Base-by-base conservation (phyloP, 805 yeast genomes). In the Candida mattraensis region DNA sequence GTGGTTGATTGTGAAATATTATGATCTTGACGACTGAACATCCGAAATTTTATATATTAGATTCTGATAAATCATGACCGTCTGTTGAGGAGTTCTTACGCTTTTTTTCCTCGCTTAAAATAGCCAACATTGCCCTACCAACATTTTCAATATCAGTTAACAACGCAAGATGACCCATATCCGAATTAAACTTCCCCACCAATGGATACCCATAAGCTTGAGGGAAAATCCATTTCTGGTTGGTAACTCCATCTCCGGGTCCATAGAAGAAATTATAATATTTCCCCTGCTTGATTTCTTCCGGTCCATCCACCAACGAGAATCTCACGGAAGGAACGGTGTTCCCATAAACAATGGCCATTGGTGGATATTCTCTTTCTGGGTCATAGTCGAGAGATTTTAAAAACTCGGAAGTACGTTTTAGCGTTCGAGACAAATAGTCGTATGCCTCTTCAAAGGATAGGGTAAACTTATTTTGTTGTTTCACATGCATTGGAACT, bases 181-280 rank as follows among this genome's bases (percentile, higher is more conserved):
- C 69, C 21, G 83, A 72, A 1, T 78, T 69, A 27, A 85, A 67
- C 49, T 80, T 81, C 7, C 83, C 89, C 10, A 72, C 84, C 2
- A 85, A 72, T 3, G 82, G 79, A 52, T 83, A 87, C 0, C 91
- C 94, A 44, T 72, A 70, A 14, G 45, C 47, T 46, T 83, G 85
- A 0, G 96, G 97, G 76, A 88, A 75, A 31, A 85, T 61, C 83
- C 88, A 83, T 44, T 76, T 76, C 47, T 83, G 85, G 59, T 85
- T 85, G 1, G 87, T 87, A 13, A 89, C 96, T 27, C 97, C 97
- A 58, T 89, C 97, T 11, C 97, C 97, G 4, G 87, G 86, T 0
- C 95, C 95, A 51, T 86, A 88, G 49, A 73, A 77, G 50, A 87
- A 83, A 49, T 85, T 81, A 44, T 73, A 78, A 62, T 84, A 88